Base-by-base conservation (phyloP, 768 basidiomycete species). In the Serendipita sp. region DNA sequence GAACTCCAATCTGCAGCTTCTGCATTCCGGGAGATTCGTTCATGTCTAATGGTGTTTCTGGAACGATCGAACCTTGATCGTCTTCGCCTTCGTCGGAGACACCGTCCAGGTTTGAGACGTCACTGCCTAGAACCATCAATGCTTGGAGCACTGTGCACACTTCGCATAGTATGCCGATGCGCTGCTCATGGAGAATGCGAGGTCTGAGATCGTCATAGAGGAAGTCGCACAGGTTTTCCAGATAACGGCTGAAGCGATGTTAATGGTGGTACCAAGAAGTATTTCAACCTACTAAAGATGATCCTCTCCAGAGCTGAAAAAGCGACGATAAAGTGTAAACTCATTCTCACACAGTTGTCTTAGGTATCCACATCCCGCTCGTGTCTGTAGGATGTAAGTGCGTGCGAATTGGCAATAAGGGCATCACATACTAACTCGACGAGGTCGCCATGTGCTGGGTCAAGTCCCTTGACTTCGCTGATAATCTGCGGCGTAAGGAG, bases 131-230 rank as follows among this genome's bases (percentile, higher is more conserved):
- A 2, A 97, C 89, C 91, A 98, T 97, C 46, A 98, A 79, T 0
- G 94, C 95, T 72, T 94, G 90, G 2, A 99, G 79, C 18, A 99
- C 91, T 0, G 91, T 97, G 78, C 95, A 99, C 30, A 97, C 91
- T 72, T 94, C 89, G 72, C 93, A 94, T 1, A 99, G 83, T 0
- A 85, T 85, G 0, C 86, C 86, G 52, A 99, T 81, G 3, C 88
- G 84, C 0, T 87, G 85, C 71, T 97, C 95, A 69, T 97, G 94
- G 1, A 97, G 80, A 67, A 99, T 97, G 3, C 94, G 85, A 3
- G 95, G 96, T 0, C 95, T 88, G 1, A 99, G 82, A 68, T 94
- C 91, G 72, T 98, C 96, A 72, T 94, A 96, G 38, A 99, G 83
- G 69, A 91, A 82, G 74, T 97, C 95, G 69, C 93, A 97, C 0